phyloP scores from a whole-genome alignment of 2,329 filamentous ascomycete genomes.

The Plectosphaerella plurivora region DNA sequence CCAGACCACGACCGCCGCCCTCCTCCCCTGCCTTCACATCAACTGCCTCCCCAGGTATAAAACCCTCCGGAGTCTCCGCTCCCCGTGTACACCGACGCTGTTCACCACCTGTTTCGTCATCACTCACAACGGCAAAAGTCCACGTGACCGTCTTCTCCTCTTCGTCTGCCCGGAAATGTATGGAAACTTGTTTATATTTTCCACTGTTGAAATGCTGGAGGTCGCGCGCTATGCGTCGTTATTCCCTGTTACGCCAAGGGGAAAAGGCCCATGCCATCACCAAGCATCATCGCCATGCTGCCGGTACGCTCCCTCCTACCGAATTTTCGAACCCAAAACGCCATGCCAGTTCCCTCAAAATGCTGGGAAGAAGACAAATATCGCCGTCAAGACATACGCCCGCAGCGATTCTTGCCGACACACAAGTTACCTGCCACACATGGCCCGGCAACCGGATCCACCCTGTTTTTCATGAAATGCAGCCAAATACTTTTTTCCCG shows the following conservation, averaged over 20 bases:
- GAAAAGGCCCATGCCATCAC: neutral
- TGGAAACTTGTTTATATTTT: neutral
- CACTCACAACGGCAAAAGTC: too few relatives aligned
- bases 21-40: too few relatives aligned
- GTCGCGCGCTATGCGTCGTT: neutral
- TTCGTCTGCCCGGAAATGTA: neutral
- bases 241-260: neutral
- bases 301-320: neutral
- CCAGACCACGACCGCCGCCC: too few relatives aligned
- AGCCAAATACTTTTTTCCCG: conserved; percentile 3
- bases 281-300: neutral
- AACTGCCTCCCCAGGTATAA: too few relatives aligned
- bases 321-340: neutral
- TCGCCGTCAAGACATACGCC: neutral
- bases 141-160: too few relatives aligned
- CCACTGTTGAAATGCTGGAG: neutral
- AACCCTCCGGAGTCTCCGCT: too few relatives aligned
- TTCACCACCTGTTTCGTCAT: too few relatives aligned
- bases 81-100: too few relatives aligned
- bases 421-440: too few relatives aligned
- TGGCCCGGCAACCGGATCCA: too few relatives aligned
- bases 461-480: conserved; percentile 7
- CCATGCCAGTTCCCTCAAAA: neutral
- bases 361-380: neutral
- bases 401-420: too few relatives aligned